These are phyloP conservation scores for Lentinula raphanica DNA, from an alignment of 768 basidiomycete genomes.

Conservation along the genomic window DNA sequence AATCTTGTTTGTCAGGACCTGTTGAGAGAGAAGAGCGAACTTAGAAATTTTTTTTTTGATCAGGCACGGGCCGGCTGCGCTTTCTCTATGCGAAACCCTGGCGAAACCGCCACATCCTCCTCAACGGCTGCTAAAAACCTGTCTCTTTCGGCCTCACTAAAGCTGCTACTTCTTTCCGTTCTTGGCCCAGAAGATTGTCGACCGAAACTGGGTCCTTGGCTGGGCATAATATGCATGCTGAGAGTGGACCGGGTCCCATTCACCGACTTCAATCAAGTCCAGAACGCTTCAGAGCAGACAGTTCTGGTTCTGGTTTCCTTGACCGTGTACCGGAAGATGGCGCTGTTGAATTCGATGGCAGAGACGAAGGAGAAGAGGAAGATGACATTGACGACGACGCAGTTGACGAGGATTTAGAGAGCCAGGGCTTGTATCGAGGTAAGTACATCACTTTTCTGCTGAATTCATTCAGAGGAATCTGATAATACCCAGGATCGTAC, in stretches of 20 bases:
- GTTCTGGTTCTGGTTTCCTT: conserved; percentile 15
- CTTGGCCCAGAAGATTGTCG: neutral
- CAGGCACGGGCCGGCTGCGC: too few relatives aligned
- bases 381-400: conserved; percentile 27
- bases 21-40: too few relatives aligned
- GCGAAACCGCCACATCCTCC: neutral
- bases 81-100: neutral
- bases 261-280: conserved; percentile 19
- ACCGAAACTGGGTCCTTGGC: neutral
- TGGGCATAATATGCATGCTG: neutral
- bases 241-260: neutral
- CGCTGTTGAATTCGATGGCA: conserved; percentile 14
- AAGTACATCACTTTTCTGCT: conserved; percentile 11
- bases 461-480: neutral
- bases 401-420: conserved; percentile 28
- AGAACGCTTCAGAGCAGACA: conserved; percentile 26
- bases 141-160: neutral
- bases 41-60: too few relatives aligned
- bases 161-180: neutral
- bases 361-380: conserved; percentile 31
- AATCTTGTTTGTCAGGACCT: too few relatives aligned
- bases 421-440: conserved; percentile 37
- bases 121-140: neutral
- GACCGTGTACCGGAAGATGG: conserved; percentile 35
- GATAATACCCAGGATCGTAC: conserved; percentile 52